A percentile compares a stretch with the other conserved stretches of the same genome.
Evolutionary conservation across 2,329 filamentous ascomycete genomes (phyloP).

Genomic region (Delphinella strobiligena): DNA sequence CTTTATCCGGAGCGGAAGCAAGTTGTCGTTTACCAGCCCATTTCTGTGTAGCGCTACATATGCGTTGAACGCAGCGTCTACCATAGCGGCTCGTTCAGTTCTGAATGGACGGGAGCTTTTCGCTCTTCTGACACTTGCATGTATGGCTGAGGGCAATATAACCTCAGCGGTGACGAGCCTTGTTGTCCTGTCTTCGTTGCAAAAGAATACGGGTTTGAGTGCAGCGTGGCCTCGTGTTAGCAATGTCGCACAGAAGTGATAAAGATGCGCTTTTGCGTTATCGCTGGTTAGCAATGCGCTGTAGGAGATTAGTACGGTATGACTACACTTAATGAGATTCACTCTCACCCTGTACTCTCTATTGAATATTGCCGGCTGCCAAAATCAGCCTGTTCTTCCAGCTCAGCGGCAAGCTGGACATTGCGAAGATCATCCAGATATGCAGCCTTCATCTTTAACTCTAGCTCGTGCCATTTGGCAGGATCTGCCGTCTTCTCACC

Average conservation of each 20-base stretch:
- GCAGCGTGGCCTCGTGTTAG: constrained; percentile 49
- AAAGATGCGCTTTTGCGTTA: constrained; percentile 62
- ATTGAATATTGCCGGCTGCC: constrained; percentile 29
- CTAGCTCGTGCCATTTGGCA: constrained; percentile 52
- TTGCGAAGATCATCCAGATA: constrained; percentile 55
- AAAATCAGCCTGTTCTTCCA: constrained; percentile 37
- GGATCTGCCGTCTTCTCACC: constrained; percentile 22
- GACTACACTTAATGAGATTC: constrained; percentile 15
- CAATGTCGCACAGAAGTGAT: constrained; percentile 65
- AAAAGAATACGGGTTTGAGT: constrained; percentile 53
- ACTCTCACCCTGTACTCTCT: constrained; percentile 24
- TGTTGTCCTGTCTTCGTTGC: constrained; percentile 24
- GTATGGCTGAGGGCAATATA: constrained; percentile 57
- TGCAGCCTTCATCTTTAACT: constrained; percentile 57
- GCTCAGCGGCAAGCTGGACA: constrained; percentile 26
- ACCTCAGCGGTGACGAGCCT: constrained; percentile 45
- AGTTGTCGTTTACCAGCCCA: constrained; percentile 63
- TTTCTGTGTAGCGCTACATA: constrained; percentile 58
- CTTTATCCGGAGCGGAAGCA: constrained; percentile 46
- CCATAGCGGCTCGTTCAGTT: constrained; percentile 59
- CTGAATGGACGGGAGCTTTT: constrained; percentile 53
- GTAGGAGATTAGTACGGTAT: constrained; percentile 6
- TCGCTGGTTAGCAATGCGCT: constrained; percentile 60
- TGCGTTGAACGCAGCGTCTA: constrained; percentile 74
- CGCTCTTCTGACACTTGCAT: constrained; percentile 24